These are phyloP conservation scores for Fusarium caatingaense DNA, from an alignment of 2,329 filamentous ascomycete genomes.

Conservation along the genomic window DNA sequence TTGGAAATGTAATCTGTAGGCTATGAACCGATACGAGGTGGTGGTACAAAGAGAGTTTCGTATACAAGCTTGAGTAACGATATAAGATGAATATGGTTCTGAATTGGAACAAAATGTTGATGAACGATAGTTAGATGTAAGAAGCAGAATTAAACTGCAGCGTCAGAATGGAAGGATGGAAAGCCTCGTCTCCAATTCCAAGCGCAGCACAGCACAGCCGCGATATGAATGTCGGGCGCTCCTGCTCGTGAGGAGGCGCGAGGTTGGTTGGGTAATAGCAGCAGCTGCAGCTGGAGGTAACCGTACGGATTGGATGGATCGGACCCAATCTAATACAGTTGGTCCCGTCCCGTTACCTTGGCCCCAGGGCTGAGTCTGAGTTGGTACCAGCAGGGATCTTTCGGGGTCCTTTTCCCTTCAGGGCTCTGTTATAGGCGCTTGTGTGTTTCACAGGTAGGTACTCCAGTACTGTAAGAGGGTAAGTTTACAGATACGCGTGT, in stretches of 20 bases:
- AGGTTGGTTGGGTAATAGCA: conserved; percentile 37
- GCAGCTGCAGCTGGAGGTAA: neutral
- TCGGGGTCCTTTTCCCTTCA: conserved; percentile 19
- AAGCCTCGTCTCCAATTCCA: conserved; percentile 34
- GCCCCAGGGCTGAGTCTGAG: conserved; percentile 36
- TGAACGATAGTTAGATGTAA: conserved; percentile 6
- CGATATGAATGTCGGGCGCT: conserved; percentile 33
- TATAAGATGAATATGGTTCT: neutral
- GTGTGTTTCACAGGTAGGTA: conserved; percentile 20
- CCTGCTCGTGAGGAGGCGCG: conserved; percentile 26
- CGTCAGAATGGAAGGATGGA: conserved; percentile 18
- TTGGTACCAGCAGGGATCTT: conserved; percentile 36
- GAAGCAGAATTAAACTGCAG: conserved; percentile 18
- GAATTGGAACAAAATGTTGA: neutral
- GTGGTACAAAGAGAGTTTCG: conserved; percentile 14
- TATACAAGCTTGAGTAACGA: conserved; percentile 9
- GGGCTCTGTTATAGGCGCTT: conserved; percentile 18
- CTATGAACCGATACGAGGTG: conserved; percentile 18
- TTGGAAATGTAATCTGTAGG: conserved; percentile 11
- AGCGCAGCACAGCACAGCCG: conserved; percentile 21
- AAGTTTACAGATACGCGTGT: neutral
- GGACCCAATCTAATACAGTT: neutral
- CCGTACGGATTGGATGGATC: conserved; percentile 1
- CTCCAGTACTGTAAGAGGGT: neutral
- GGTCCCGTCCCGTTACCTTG: conserved; percentile 25